Percentiles rank a stretch among this genome's conserved stretches.
Conservation (phyloP, 1,284 basidiomycete species). For the Lentinus polychrous region DNA sequence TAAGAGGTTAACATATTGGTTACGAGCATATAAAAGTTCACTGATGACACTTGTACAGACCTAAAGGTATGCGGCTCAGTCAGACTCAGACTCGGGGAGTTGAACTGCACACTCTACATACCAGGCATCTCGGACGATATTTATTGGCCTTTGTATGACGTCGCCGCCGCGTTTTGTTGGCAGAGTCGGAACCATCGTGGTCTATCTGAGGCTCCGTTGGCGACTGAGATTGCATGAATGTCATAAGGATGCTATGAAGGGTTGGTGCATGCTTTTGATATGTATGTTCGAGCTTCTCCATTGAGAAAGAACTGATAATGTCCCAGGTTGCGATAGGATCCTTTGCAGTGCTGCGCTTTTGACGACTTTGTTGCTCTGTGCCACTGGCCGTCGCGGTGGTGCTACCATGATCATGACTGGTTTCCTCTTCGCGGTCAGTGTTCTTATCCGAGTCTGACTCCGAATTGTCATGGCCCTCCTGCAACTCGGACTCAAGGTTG, state of each 20-base stretch:
- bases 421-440: background rate
- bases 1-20: slow-evolving; percentile 7
- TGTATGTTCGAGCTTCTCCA: background rate
- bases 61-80: background rate
- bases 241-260: background rate
- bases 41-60: slow-evolving; percentile 8
- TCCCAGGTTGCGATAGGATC: slow-evolving; percentile 9
- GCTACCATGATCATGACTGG: background rate
- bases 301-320: slow-evolving; percentile 4
- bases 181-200: no score
- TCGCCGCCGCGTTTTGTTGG: no score
- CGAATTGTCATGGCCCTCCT: background rate
- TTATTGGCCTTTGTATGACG: background rate
- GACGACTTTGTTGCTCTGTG: background rate
- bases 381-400: no score
- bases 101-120: background rate
- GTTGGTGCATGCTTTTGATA: slow-evolving; percentile 1
- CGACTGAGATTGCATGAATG: no score
- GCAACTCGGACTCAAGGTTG: background rate
- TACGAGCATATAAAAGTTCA: slow-evolving; percentile 6
- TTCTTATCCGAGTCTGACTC: background rate
- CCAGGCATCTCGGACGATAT: slow-evolving; percentile 1
- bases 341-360: background rate
- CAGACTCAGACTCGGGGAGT: background rate
- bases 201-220: no score